Evolutionary conservation across 495 filamentous ascomycete genomes (phyloP).

Genomic region (Cercophora newfieldiana): DNA sequence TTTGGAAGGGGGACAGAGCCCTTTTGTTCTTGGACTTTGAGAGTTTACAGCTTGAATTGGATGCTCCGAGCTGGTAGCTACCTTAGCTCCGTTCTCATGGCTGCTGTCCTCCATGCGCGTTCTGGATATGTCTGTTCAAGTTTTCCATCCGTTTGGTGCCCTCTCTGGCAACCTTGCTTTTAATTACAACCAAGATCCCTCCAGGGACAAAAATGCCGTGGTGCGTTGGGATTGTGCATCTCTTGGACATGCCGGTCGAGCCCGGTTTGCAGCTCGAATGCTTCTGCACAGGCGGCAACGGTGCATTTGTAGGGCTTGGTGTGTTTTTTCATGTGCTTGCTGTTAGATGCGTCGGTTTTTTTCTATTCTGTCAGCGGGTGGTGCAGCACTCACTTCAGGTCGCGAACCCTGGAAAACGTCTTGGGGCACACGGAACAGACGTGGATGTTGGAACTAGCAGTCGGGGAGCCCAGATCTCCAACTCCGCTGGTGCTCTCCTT

Average conservation of each 20-base stretch:
- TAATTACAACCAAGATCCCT: slow-evolving; percentile 9
- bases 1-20: not conserved
- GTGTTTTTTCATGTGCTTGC: slow-evolving; percentile 15
- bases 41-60: too few species aligned
- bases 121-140: slow-evolving; percentile 12
- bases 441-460: not conserved
- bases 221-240: slow-evolving; percentile 12
- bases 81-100: not conserved
- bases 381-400: slow-evolving; percentile 3
- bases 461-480: not conserved
- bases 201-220: slow-evolving; percentile 16
- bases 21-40: not conserved
- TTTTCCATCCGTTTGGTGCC: slow-evolving; percentile 11
- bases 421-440: slow-evolving; percentile 7
- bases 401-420: not conserved
- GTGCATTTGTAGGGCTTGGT: slow-evolving; percentile 15
- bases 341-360: not conserved
- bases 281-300: slow-evolving; percentile 10
- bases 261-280: slow-evolving; percentile 14
- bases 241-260: slow-evolving; percentile 9
- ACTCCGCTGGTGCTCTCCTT: slow-evolving; percentile 12
- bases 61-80: too few species aligned
- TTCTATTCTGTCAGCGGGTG: not conserved
- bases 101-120: slow-evolving; percentile 8
- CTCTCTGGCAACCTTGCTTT: slow-evolving; percentile 9